phyloP scores from a whole-genome alignment of 2,329 filamentous ascomycete genomes.

The Fusarium ambrosium region DNA sequence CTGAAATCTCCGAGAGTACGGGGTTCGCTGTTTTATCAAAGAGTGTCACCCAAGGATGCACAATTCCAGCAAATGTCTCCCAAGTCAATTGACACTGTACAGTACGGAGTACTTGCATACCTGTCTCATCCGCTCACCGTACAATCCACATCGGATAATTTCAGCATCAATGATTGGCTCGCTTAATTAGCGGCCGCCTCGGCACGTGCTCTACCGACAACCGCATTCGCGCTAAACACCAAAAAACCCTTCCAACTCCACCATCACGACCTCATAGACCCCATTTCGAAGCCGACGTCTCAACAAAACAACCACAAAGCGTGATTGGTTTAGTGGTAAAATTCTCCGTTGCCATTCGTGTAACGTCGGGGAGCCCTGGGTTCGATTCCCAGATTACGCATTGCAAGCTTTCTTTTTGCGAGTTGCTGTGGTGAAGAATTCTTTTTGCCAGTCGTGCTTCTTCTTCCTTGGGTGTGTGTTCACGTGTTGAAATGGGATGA shows the following conservation, averaged over 20 bases:
- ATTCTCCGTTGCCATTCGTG: conserved; percentile 24
- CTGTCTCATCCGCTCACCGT: not conserved
- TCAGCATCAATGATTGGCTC: not conserved
- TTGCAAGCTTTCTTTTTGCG: not conserved
- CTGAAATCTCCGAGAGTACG: not conserved
- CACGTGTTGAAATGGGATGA: not conserved
- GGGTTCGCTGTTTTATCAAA: not conserved
- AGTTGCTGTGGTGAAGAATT: not conserved
- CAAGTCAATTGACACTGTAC: not conserved
- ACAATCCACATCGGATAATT: not conserved
- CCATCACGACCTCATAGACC: not conserved
- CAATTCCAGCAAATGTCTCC: not conserved
- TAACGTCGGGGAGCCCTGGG: conserved; percentile 9
- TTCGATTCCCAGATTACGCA: conserved; percentile 30
- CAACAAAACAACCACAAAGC: conserved; percentile 16
- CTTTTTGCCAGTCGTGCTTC: not conserved
- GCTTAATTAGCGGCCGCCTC: not conserved
- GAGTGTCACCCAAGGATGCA: not conserved
- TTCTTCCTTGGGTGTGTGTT: not conserved
- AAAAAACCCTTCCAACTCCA: conserved; percentile 11
- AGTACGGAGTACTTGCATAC: not conserved
- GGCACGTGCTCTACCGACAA: not conserved
- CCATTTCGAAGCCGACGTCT: not conserved
- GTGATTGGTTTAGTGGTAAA: conserved; percentile 32
- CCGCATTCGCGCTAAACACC: not conserved